phyloP scores from a whole-genome alignment of 1,284 basidiomycete genomes.

The Cryptococcus hybrid region DNA sequence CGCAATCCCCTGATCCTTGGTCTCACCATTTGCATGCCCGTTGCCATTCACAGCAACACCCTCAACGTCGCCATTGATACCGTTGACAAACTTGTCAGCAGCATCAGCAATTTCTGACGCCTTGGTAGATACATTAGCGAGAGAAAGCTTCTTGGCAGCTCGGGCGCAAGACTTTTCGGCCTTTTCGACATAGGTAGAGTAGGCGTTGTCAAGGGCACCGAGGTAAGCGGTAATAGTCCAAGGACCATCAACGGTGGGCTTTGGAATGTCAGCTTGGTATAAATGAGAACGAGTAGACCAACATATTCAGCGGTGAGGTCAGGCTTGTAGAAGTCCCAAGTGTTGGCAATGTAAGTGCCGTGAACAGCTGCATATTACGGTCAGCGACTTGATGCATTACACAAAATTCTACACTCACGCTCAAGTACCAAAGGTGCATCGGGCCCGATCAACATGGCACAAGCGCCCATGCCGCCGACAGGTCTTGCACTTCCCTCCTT shows the following conservation, averaged over 20 bases:
- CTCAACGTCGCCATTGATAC: conserved; percentile 19
- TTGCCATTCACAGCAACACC: conserved; percentile 14
- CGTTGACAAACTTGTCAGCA: conserved; percentile 33
- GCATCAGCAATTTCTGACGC: conserved; percentile 24
- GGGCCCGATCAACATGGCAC: conserved; percentile 92
- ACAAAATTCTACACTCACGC: conserved; percentile 61
- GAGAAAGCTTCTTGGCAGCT: conserved; percentile 43
- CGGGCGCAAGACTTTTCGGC: conserved; percentile 58
- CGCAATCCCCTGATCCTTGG: conserved; percentile 58
- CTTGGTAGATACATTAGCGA: background rate
- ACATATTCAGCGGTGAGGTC: conserved; percentile 60
- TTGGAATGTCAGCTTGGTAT: conserved; percentile 5
- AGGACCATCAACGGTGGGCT: conserved; percentile 96
- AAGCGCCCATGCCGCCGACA: conserved; percentile 94
- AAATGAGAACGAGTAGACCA: conserved; percentile 1
- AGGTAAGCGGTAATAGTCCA: conserved; percentile 95
- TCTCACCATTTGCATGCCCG: conserved; percentile 24
- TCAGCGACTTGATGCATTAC: too few relatives aligned
- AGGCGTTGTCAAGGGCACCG: conserved; percentile 87
- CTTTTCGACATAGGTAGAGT: conserved; percentile 83
- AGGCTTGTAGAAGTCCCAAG: conserved; percentile 98
- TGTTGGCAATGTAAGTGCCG: conserved; percentile 96
- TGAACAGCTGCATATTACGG: conserved; percentile 70
- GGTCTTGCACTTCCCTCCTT: conserved; percentile 92
- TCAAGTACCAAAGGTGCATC: conserved; percentile 93